Base-by-base conservation (phyloP, 805 yeast genomes). In the Kodamaea hsintzibuensis region DNA sequence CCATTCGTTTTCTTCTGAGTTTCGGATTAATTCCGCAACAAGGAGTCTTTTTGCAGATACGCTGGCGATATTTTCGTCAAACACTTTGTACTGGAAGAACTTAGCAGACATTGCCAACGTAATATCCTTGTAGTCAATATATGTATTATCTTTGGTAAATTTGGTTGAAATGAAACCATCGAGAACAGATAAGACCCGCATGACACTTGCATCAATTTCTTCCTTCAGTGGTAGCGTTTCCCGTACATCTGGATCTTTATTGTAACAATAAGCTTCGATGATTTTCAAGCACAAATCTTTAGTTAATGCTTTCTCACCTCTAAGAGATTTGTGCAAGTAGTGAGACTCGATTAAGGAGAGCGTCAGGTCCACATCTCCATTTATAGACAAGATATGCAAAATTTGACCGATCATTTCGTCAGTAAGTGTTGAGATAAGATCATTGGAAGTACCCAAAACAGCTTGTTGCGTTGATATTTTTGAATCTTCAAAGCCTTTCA, bases 351-450 rank as follows among this genome's bases (percentile, higher is more conserved):
- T 67, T 12, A 75, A 59, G 5, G 62, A 52, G 8, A 73, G 53
- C 1, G 76, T 66, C 66, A 66, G 69, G 13, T 63, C 48, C 5
- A 73, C 71, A 56, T 76, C 80, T 5, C 80, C 80, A 49, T 69
- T 62, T 3, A 62, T 54, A 2, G 76, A 60, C 9, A 76, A 62
- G 0, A 67, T 60, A 35, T 68, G 72, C 25, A 76, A 60, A 5
- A 72, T 65, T 48, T 61, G 65, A 33, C 57, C 53, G 5, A 72
- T 56, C 35, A 67, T 57, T 2, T 55, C 47, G 14, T 67, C 71
- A 9, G 60, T 63, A 3, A 72, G 47, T 1, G 69, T 56, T 19
- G 53, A 52, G 33, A 64, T 58, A 14, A 61, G 44, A 6, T 38
- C 47, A 49, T 52, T 59, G 7, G n/a, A 49, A 1, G 51, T 19